Evolutionary conservation across 148 eudicot genomes (phyloP).

Genomic region (Chenopodium formosanum): DNA sequence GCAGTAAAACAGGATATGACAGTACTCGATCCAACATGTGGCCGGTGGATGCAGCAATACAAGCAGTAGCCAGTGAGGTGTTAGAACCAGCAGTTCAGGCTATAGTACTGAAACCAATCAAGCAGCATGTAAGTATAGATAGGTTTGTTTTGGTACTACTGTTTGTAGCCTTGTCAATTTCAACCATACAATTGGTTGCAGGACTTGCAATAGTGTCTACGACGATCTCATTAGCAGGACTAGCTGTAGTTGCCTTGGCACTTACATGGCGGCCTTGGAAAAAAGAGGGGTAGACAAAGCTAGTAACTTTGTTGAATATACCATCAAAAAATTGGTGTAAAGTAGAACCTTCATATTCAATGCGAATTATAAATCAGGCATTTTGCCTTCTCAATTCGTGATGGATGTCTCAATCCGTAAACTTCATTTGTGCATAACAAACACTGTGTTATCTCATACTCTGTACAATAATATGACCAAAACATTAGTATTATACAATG

Average conservation of each 20-base stretch:
- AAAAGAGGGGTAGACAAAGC: not conserved
- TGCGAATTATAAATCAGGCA: too few relatives aligned
- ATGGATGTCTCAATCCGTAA: too few relatives aligned
- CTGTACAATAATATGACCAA: too few relatives aligned
- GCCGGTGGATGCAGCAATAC: constrained; percentile 22
- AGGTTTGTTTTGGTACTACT: not conserved
- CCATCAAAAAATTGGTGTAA: too few relatives aligned
- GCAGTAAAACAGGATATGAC: not conserved
- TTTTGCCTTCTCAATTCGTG: too few relatives aligned
- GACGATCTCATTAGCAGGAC: not conserved
- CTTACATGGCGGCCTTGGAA: constrained; percentile 11
- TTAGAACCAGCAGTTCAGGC: constrained; percentile 14
- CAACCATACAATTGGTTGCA: not conserved
- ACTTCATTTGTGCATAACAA: too few relatives aligned
- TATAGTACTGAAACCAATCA: constrained; percentile 5
- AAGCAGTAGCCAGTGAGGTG: constrained; percentile 16
- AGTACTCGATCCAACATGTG: constrained; percentile 9
- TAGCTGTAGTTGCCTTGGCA: constrained; percentile 2
- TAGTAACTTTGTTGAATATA: too few relatives aligned
- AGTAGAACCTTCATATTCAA: too few relatives aligned
- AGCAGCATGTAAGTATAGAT: not conserved
- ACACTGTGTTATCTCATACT: too few relatives aligned
- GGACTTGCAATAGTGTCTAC: constrained; percentile 6
- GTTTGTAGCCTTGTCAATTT: not conserved
- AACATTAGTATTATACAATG: too few relatives aligned